Evolutionary conservation across 169 alveolate species (phyloP).

Genomic region (Amoebophrya sp.): DNA sequence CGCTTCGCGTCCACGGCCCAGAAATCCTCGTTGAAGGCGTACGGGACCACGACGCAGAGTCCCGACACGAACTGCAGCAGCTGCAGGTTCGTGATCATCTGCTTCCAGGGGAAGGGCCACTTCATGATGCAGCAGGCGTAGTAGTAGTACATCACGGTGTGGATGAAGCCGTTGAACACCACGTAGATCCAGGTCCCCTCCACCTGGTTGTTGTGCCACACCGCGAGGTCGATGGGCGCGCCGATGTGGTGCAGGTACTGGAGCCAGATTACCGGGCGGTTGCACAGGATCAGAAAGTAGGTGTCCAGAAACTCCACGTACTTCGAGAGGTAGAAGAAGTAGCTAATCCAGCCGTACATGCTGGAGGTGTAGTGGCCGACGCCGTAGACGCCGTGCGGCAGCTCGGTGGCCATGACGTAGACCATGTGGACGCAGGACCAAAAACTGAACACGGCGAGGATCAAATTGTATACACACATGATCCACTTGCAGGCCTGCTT

Average conservation of each 20-base stretch:
- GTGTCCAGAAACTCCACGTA: neutral
- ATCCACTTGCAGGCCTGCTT: neutral
- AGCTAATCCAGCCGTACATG: neutral
- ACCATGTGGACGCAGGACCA: neutral
- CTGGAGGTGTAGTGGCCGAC: neutral
- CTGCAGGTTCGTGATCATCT: neutral
- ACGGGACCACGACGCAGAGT: neutral
- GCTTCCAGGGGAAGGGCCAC: slow-evolving; percentile 2
- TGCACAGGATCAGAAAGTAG: neutral
- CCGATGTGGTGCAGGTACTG: neutral
- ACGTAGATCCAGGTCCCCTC: neutral
- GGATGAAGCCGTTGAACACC: neutral
- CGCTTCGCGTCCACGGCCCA: neutral
- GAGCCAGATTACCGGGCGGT: neutral
- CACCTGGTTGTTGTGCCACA: neutral
- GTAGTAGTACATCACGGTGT: neutral
- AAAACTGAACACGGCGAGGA: neutral
- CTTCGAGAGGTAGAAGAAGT: neutral
- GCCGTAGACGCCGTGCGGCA: neutral
- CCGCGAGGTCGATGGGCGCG: neutral
- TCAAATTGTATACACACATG: slow-evolving; percentile 12
- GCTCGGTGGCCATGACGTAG: neutral
- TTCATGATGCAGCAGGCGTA: slow-evolving; percentile 1
- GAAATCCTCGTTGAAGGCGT: neutral
- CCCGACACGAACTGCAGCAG: neutral